These are phyloP conservation scores for Fomitopsis pinicola DNA, from an alignment of 1,284 basidiomycete species.

Conservation along the genomic window DNA sequence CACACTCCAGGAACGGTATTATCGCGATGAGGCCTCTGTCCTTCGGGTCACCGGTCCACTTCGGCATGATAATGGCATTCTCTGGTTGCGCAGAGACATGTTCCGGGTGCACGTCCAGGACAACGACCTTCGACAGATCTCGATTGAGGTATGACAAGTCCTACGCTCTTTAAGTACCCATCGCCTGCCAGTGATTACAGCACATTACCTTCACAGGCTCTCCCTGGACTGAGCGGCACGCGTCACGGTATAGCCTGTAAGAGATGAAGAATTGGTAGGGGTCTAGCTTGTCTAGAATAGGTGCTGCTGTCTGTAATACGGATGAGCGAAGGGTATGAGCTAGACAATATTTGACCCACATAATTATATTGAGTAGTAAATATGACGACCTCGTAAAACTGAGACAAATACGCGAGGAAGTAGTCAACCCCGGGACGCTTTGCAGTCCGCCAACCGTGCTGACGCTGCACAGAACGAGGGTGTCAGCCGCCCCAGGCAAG, in stretches of 20 bases:
- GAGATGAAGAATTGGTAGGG: slow-evolving; percentile 88
- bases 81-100: slow-evolving; percentile 82
- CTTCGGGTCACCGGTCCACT: slow-evolving; percentile 81
- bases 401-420: slow-evolving; percentile 94
- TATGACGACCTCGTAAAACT: slow-evolving; percentile 97
- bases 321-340: neutral
- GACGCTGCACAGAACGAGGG: slow-evolving; percentile 44
- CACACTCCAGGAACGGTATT: slow-evolving; percentile 97
- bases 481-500: neutral
- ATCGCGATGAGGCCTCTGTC: slow-evolving; percentile 85
- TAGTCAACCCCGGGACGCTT: slow-evolving; percentile 97
- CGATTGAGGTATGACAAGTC: slow-evolving; percentile 93
- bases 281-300: slow-evolving; percentile 94
- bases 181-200: too few species aligned
- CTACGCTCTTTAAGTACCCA: slow-evolving; percentile 29
- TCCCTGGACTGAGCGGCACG: slow-evolving; percentile 76
- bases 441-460: slow-evolving; percentile 87
- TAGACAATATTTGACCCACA: slow-evolving; percentile 43
- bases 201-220: slow-evolving; percentile 71
- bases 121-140: slow-evolving; percentile 86
- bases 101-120: slow-evolving; percentile 83
- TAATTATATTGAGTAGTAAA: slow-evolving; percentile 93
- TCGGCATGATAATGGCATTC: slow-evolving; percentile 82
- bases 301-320: slow-evolving; percentile 68
- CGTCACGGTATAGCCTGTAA: slow-evolving; percentile 90